phyloP scores from a whole-genome alignment of 2,329 filamentous ascomycete genomes.

The Colletotrichum siamense region DNA sequence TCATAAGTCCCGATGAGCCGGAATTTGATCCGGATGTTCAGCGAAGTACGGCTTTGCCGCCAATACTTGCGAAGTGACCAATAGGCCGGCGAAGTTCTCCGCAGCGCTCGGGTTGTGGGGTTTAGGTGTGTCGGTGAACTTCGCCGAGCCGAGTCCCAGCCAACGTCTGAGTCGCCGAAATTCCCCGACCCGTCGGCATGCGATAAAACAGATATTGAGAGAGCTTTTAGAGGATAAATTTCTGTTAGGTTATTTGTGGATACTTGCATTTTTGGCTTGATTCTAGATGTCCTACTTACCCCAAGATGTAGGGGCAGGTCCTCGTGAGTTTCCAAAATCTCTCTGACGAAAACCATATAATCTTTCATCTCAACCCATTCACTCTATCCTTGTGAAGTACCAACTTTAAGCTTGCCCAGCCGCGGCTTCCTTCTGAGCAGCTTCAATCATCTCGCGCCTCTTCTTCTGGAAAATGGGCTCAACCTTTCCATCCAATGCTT shows the following conservation, averaged over 20 bases:
- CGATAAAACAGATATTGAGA: not conserved
- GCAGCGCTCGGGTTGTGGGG: not conserved
- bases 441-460: not conserved
- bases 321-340: rapidly evolving
- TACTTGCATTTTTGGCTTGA: not conserved
- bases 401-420: not conserved
- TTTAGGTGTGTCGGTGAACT: not conserved
- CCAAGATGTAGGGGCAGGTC: not conserved
- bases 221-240: rapidly evolving
- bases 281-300: rapidly evolving
- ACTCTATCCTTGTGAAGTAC: not conserved
- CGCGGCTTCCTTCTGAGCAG: not conserved
- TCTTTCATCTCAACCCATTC: not conserved
- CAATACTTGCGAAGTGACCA: not conserved
- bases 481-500: not conserved
- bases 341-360: rapidly evolving
- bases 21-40: not conserved
- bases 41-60: not conserved
- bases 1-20: not conserved
- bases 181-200: not conserved
- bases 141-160: not conserved
- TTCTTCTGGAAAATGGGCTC: not conserved
- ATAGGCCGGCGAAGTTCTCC: not conserved
- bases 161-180: not conserved
- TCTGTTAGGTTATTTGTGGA: not conserved